phyloP scores from a whole-genome alignment of 345 rosid genomes.

The Eucalyptus melliodora region DNA sequence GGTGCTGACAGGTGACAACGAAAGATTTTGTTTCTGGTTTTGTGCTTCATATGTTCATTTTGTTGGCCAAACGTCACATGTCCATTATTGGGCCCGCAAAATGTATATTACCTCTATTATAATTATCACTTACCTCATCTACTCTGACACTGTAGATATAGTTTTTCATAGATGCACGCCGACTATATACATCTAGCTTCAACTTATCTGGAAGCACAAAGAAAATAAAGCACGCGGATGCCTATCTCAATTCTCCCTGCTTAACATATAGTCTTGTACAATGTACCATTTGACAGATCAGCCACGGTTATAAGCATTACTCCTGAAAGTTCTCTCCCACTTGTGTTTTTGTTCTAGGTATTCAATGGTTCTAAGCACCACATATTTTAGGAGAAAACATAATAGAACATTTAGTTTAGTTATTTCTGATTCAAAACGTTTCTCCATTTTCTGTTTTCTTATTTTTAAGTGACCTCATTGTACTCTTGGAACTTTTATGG shows the following conservation, averaged over 20 bases:
- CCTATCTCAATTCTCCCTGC: not conserved
- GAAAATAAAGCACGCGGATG: slow-evolving; percentile 44
- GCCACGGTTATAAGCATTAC: not conserved
- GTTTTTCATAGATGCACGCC: slow-evolving; percentile 44
- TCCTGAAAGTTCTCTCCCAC: too few relatives aligned
- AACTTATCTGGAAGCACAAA: slow-evolving; percentile 62
- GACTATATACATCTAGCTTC: slow-evolving; percentile 87
- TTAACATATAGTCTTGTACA: not conserved
- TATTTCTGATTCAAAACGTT: too few relatives aligned
- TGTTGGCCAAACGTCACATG: too few relatives aligned
- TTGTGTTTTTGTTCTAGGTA: too few relatives aligned
- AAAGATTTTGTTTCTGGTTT: not conserved
- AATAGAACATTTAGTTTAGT: too few relatives aligned
- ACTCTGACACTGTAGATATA: not conserved
- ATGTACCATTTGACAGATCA: not conserved
- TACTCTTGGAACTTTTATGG: too few relatives aligned
- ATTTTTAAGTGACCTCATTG: too few relatives aligned
- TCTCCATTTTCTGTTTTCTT: too few relatives aligned
- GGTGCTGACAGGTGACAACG: not conserved
- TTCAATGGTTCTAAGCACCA: too few relatives aligned
- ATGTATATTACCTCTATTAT: not conserved
- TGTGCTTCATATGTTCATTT: not conserved
- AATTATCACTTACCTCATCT: not conserved
- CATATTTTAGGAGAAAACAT: too few relatives aligned
- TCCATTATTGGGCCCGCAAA: not conserved